Evolutionary conservation across 1,284 basidiomycete genomes (phyloP).

Genomic region (Cutaneotrichosporon dermatis): DNA sequence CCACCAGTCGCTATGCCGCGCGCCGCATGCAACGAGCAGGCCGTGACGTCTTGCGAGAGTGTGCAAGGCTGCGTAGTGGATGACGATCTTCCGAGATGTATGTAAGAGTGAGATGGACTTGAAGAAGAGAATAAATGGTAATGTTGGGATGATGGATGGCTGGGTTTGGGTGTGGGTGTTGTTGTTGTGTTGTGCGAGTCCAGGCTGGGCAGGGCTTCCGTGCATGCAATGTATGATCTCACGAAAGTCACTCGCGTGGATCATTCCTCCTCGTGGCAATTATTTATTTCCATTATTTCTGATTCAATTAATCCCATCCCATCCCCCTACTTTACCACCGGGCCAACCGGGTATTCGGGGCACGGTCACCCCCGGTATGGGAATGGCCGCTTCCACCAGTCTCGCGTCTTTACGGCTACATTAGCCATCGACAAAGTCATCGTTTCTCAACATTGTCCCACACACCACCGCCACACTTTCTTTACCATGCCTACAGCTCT

Average conservation of each 20-base stretch:
- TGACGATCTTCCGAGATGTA: too few relatives aligned
- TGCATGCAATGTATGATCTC: background rate
- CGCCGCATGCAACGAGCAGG: too few relatives aligned
- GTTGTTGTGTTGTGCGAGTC: background rate
- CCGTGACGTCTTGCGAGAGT: too few relatives aligned
- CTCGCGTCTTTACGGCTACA: too few relatives aligned
- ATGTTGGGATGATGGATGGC: too few relatives aligned
- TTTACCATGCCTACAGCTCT: constrained; percentile 53
- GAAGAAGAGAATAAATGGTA: too few relatives aligned
- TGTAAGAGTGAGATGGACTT: too few relatives aligned
- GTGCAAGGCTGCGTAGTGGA: too few relatives aligned
- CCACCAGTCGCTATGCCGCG: too few relatives aligned
- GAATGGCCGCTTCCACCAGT: background rate
- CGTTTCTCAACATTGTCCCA: background rate
- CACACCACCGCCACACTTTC: background rate
- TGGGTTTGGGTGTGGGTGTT: constrained; percentile 21
- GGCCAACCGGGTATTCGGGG: background rate
- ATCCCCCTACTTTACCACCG: background rate
- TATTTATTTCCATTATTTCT: background rate
- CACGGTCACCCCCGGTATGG: background rate
- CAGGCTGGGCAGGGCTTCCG: background rate
- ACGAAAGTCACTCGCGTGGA: constrained; percentile 1
- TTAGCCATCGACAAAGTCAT: background rate
- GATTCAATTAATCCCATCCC: too few relatives aligned
- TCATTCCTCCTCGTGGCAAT: background rate